Base-by-base conservation (phyloP, 805 yeast species). In the Wickerhamiella spandovensis region DNA sequence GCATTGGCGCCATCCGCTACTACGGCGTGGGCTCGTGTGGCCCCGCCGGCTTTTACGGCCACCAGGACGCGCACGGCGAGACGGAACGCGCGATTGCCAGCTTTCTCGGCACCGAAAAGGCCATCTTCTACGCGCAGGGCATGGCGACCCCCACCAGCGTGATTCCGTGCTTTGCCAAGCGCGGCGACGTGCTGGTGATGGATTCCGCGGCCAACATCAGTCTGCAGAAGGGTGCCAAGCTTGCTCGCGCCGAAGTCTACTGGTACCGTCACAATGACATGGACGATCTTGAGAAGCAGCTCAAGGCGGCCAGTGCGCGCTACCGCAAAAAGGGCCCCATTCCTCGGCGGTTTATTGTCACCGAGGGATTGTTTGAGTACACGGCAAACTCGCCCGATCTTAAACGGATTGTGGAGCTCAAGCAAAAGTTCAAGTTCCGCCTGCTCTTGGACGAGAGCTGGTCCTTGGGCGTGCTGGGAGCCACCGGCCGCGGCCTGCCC, bases 1-100 rank as follows among this genome's bases (percentile, higher is more conserved):
- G 88, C 4, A 73, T 76, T 48, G 64, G 70, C 28, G 72, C 78
- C 21, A 79, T 92, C 53, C 71, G 72, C 45, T 72, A 72, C 51
- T 79, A 83, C 52, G 98, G 98, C 63, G 97, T 92, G 48, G 98
- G 98, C 56, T 90, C 97, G 0, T 92, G 98, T 72, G 96, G 97
- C 41, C 97, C 98, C 5, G 95, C 97, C 43, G 95, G 95, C 51
- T 92, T 92, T 61, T 92, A 89, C 65, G 98, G 98, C 54, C 84
- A 88, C 53, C 95, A 88, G 67, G 95, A 88, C 63, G 87, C 81
- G 43, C 98, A 92, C 63, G 81, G 79, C 50, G 74, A 82, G 58
- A 72, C 85, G 51, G 95, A 88, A 64, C 79, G 78, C 58, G 83
- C 79, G 54, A 67, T 92, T 53, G 79, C 96, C 12, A 64, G 71